Percentiles rank a stretch among this genome's conserved stretches.
These are phyloP conservation scores for Penicillium ucsense DNA, from an alignment of 495 filamentous ascomycete genomes.

Conservation along the genomic window DNA sequence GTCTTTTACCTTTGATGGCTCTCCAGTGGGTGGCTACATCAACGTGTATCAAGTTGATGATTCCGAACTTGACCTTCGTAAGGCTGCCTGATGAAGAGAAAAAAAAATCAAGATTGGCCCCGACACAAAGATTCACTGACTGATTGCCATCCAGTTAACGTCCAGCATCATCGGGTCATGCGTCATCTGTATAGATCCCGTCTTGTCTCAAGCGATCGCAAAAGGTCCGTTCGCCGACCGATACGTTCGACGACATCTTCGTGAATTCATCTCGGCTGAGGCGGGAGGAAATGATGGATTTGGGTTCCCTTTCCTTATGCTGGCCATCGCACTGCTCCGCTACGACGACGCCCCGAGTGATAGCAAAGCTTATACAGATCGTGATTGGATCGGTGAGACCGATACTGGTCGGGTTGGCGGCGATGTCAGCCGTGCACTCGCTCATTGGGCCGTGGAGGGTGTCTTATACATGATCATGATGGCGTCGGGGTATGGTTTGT, in stretches of 20 bases:
- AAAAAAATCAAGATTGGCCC: background rate
- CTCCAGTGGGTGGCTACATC: conserved; percentile 29
- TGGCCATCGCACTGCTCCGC: conserved; percentile 44
- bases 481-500: conserved; percentile 23
- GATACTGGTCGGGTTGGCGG: conserved; percentile 27
- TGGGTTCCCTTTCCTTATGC: conserved; percentile 49
- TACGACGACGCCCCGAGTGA: conserved; percentile 33
- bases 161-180: conserved; percentile 52
- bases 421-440: conserved; percentile 20
- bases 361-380: background rate
- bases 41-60: conserved; percentile 25
- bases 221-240: conserved; percentile 55
- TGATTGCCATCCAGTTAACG: conserved; percentile 25
- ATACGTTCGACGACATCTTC: conserved; percentile 44
- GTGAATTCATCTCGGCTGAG: conserved; percentile 55
- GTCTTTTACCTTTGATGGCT: conserved; percentile 29
- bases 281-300: conserved; percentile 54
- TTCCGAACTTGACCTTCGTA: conserved; percentile 26
- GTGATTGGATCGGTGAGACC: conserved; percentile 21
- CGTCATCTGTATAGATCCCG: conserved; percentile 52
- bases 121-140: background rate
- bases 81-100: conserved; percentile 1
- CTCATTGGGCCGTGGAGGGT: conserved; percentile 32
- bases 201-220: conserved; percentile 51
- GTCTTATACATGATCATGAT: conserved; percentile 33